Base-by-base conservation (phyloP, 1,284 basidiomycete species). In the Cryptococcus sp. region DNA sequence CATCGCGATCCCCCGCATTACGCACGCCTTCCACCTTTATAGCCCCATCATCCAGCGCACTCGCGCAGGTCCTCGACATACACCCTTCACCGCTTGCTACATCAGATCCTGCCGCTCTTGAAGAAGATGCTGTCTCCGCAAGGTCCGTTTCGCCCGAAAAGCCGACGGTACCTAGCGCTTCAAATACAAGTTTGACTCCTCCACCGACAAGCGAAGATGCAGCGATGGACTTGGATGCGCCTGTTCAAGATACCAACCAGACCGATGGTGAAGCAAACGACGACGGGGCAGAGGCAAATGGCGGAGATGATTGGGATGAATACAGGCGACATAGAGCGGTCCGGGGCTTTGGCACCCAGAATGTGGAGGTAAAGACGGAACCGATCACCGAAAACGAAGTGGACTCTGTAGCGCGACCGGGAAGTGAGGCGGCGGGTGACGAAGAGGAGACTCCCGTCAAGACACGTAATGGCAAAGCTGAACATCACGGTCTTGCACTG, bases 361-460 rank as follows among this genome's bases (percentile, higher is more conserved):
- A 44, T 17, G 68, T 74, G 37, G 78, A 67, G 41, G 58, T 78
- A 26, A 81, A 79, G 44, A 74, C 34, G 7, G 57, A 65, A 25
- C 52, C 55, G 3, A 56, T 23, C 16, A 52, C 44, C 10, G 63
- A 59, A 8, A 61, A 59, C 34, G 41, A 44, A 22, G 41, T n/a
- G n/a, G 41, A 44, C 22, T 2, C 13, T 22, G 29, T 19, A 41
- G 39, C 46, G 43, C 45, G 41, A 37, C 19, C 29, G 41, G 46
- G 34, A n/a, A 53, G 52, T 13, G 58, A 54, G 17, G 41, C 40
- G 25, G 46, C 55, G 5, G 66, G 52, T 4, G 55, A 61, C 13
- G 58, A 64, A 10, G 63, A 65, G 5, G 63, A 58, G 20, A 64
- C 52, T 4, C 64, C 58, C 7, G 55, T 63, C 22, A 57, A 58